A percentile compares a stretch with the other conserved stretches of the same genome.
Conservation (phyloP, 2,329 filamentous ascomycete species). For the Penicillium sp. region DNA sequence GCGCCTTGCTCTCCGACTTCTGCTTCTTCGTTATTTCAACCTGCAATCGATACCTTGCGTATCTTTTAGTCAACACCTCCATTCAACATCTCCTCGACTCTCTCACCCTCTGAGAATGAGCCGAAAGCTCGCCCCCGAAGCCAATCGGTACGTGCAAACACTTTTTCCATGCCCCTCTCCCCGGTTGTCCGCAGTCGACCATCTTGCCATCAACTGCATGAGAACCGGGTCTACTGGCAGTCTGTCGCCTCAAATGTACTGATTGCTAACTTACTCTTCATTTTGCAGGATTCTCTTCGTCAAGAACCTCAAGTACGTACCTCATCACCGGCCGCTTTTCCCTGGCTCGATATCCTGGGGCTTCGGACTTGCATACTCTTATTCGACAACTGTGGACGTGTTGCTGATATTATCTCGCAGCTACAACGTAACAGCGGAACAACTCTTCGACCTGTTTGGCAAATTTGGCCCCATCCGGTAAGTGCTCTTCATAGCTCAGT, state of each 20-base stretch:
- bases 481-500: slow-evolving; percentile 15
- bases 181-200: slow-evolving; percentile 14
- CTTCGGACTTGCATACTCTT: not conserved
- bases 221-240: not conserved
- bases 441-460: slow-evolving; percentile 97
- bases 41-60: slow-evolving; percentile 28
- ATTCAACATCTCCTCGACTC: slow-evolving; percentile 20
- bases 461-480: slow-evolving; percentile 96
- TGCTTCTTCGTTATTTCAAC: slow-evolving; percentile 23
- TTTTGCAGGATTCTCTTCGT: slow-evolving; percentile 90
- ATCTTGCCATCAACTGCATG: slow-evolving; percentile 4
- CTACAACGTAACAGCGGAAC: slow-evolving; percentile 98
- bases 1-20: slow-evolving; percentile 24
- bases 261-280: slow-evolving; percentile 7
- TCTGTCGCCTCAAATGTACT: not conserved
- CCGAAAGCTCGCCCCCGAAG: slow-evolving; percentile 94
- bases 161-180: slow-evolving; percentile 32
- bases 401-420: slow-evolving; percentile 48
- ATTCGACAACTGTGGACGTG: not conserved
- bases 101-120: slow-evolving; percentile 40
- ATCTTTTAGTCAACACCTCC: slow-evolving; percentile 21
- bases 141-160: slow-evolving; percentile 76
- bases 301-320: slow-evolving; percentile 91
- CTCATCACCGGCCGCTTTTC: slow-evolving; percentile 7
- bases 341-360: not conserved